Base-by-base conservation (phyloP, 768 basidiomycete species). In the Chalciporus sphaerocephalus region DNA sequence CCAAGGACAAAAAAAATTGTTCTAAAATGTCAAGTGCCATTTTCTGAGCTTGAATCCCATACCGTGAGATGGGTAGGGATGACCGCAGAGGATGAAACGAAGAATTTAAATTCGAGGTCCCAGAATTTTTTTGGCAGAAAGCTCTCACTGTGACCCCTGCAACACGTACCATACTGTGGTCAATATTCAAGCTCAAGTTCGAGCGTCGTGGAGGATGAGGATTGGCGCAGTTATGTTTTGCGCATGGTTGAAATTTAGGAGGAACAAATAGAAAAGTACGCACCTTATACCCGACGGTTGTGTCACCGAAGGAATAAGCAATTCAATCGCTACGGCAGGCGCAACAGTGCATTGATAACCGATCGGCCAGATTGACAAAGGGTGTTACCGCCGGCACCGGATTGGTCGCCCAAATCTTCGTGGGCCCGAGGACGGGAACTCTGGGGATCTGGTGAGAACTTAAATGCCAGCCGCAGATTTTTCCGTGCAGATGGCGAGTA, bases 261-360 rank as follows among this genome's bases (percentile, higher is more conserved):
- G 28, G 34, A 52, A 51, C 35, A 42, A 40, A 37, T 17, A 40
- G 27, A 40, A 30, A 24, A 40, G 52, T 55, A 51, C 57, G 52
- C 52, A 62, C 60, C 55, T 57, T 55, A 60, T 45, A 47, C 25
- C 61, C 58, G 61, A 60, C 24, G 22, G 24, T 40, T 30, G 45
- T 46, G 41, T 48, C 46, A 27, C 34, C 21, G 34, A 39, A 39
- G 16, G 25, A 38, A 49, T 52, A 61, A 56, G 49, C 53, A 58
- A 64, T 61, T 63, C 51, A 61, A 40, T 61, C 48, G 52, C 52
- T 56, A 53, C 56, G 52, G 51, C 45, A 60, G 24, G 30, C 18
- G 21, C 32, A 15, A 24, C 22, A 20, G 1, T 38, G 48, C 48
- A 46, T 38, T 46, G 45, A 37, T 45, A 51, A 47, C 57, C 46